Conservation (phyloP, 1,139 yeast genomes). For the Geotrichum macrosporum region DNA sequence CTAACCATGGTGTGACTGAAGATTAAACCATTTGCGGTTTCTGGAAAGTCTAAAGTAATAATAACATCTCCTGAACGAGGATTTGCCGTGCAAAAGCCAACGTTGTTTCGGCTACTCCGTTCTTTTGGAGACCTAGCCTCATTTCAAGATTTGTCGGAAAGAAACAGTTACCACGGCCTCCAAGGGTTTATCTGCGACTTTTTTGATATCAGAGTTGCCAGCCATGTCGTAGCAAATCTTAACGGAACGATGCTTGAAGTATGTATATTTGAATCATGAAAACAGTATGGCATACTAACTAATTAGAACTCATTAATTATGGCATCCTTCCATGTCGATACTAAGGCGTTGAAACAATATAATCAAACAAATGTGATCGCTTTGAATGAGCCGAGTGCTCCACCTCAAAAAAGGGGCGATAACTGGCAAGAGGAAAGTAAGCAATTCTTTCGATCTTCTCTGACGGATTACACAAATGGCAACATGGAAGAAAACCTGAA, state of each 20-base stretch:
- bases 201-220: slow-evolving; percentile 39
- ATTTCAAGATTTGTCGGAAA: slow-evolving; percentile 5
- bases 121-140: slow-evolving; percentile 11
- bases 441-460: slow-evolving; percentile 22
- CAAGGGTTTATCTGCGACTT: slow-evolving; percentile 35
- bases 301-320: slow-evolving; percentile 7
- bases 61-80: slow-evolving; percentile 8
- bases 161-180: slow-evolving; percentile 2
- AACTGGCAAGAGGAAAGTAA: slow-evolving; percentile 15
- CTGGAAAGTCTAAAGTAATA: slow-evolving; percentile 10
- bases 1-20: too few relatives aligned
- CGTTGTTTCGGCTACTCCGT: slow-evolving; percentile 9
- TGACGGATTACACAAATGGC: slow-evolving; percentile 3
- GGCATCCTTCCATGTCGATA: slow-evolving; percentile 13
- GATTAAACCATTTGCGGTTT: slow-evolving; percentile 12
- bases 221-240: slow-evolving; percentile 28
- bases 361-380: too few relatives aligned
- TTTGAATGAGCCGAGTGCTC: too few relatives aligned
- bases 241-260: slow-evolving; percentile 26
- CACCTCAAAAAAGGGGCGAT: too few relatives aligned
- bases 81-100: background rate
- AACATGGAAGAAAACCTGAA: slow-evolving; percentile 23
- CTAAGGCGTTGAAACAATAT: background rate
- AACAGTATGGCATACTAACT: slow-evolving; percentile 13
- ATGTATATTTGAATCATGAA: slow-evolving; percentile 1